Evolutionary conservation across 1,284 basidiomycete genomes (phyloP).

Genomic region (Tilletia walkeri): DNA sequence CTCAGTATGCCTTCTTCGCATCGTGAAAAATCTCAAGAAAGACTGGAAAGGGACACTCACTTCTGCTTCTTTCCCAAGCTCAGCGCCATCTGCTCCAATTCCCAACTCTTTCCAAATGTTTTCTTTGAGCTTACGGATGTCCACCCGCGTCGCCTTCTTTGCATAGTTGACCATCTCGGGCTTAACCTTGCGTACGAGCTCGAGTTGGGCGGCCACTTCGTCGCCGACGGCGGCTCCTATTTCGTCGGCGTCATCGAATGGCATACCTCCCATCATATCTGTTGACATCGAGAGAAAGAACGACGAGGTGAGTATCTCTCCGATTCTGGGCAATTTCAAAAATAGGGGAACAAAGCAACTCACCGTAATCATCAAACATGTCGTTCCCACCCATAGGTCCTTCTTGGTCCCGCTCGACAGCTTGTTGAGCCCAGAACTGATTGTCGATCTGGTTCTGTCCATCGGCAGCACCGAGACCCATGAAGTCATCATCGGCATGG

Average conservation of each 20-base stretch:
- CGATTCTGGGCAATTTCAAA: too few relatives aligned
- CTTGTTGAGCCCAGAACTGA: conserved; percentile 90
- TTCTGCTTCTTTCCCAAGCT: conserved; percentile 55
- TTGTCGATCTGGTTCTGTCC: conserved; percentile 81
- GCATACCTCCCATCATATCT: conserved; percentile 27
- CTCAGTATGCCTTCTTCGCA: neutral
- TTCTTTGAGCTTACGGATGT: conserved; percentile 94
- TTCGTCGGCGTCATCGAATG: conserved; percentile 23
- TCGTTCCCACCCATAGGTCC: conserved; percentile 59
- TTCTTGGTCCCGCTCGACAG: conserved; percentile 63
- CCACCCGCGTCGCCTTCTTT: conserved; percentile 92
- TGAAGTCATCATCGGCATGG: conserved; percentile 46
- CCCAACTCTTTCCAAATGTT: conserved; percentile 90
- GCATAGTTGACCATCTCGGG: conserved; percentile 93
- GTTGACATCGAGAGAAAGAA: conserved; percentile 40
- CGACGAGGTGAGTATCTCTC: neutral
- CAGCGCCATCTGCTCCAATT: conserved; percentile 26
- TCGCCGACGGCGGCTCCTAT: conserved; percentile 3
- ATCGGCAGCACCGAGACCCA: conserved; percentile 44
- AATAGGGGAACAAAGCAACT: neutral
- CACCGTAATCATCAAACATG: conserved; percentile 59
- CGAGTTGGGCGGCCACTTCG: conserved; percentile 3
- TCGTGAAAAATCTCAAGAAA: neutral
- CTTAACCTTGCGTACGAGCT: conserved; percentile 61
- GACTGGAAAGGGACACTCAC: conserved; percentile 25